Evolutionary conservation across 306 rosid species (phyloP).

Genomic region (Purshia tridentata): DNA sequence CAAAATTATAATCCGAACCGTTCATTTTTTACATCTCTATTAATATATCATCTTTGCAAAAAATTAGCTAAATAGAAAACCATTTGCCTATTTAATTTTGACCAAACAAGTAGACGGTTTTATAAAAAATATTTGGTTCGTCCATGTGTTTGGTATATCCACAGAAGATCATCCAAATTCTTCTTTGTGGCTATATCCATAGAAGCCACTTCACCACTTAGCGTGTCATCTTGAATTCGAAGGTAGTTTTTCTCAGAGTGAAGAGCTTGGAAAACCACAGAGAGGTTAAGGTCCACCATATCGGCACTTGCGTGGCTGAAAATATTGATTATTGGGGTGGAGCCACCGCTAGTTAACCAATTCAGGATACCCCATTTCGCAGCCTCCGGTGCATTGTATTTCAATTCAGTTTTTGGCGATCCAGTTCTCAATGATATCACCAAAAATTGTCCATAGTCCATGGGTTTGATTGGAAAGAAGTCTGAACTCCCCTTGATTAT

Average conservation of each 20-base stretch:
- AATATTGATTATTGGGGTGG: constrained; percentile 45
- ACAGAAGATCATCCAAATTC: constrained; percentile 49
- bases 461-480: constrained; percentile 30
- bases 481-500: constrained; percentile 18
- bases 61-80: too few relatives aligned
- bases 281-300: constrained; percentile 53
- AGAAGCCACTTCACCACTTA: constrained; percentile 23
- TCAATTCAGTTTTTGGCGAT: constrained; percentile 38
- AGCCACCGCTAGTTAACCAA: constrained; percentile 47
- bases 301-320: constrained; percentile 46
- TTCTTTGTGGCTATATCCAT: constrained; percentile 35
- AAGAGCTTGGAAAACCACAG: constrained; percentile 44
- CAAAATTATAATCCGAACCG: too few relatives aligned
- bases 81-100: too few relatives aligned
- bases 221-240: constrained; percentile 54
- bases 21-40: too few relatives aligned
- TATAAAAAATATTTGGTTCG: too few relatives aligned
- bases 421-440: constrained; percentile 67
- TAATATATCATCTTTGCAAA: too few relatives aligned
- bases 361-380: constrained; percentile 57
- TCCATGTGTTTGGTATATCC: too few relatives aligned
- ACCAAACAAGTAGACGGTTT: too few relatives aligned
- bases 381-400: constrained; percentile 41
- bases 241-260: constrained; percentile 43
- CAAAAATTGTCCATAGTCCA: constrained; percentile 39